Evolutionary conservation across 2,329 filamentous ascomycete species (phyloP).

Genomic region (Alternaria solani): DNA sequence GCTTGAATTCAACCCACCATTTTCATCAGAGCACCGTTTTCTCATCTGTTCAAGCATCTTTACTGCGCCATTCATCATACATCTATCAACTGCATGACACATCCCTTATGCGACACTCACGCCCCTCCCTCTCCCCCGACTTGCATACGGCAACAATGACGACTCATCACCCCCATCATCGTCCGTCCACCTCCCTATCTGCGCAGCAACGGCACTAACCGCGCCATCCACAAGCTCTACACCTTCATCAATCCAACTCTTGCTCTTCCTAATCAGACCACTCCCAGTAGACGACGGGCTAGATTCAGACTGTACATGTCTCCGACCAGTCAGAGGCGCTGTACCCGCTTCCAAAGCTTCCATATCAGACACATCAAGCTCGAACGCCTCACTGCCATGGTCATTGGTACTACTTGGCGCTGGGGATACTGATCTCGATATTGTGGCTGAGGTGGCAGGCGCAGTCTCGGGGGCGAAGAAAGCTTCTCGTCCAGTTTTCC

Average conservation of each 20-base stretch:
- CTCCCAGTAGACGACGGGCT: neutral
- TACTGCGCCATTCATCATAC: neutral
- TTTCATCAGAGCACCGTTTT: neutral
- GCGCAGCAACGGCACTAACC: neutral
- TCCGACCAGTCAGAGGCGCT: neutral
- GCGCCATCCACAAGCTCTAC: conserved; percentile 2
- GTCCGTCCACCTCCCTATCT: conserved; percentile 8
- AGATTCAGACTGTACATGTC: neutral
- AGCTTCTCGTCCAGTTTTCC: neutral
- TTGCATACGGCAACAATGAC: conserved; percentile 11
- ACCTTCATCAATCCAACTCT: neutral
- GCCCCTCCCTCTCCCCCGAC: neutral
- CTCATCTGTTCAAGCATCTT: neutral
- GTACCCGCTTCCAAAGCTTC: conserved; percentile 6
- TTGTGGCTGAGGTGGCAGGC: neutral
- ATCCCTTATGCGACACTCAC: neutral
- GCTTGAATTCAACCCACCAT: conserved; percentile 1
- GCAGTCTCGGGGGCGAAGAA: neutral
- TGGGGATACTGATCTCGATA: neutral
- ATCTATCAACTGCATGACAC: neutral
- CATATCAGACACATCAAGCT: neutral
- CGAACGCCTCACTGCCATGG: neutral
- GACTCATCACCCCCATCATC: conserved; percentile 7
- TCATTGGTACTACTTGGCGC: neutral
- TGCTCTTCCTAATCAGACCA: neutral